Evolutionary conservation across 2,329 filamentous ascomycete genomes (phyloP), one percentile per base, ranked within the genome.

Genomic region (Berkeleyomyces basicola): DNA sequence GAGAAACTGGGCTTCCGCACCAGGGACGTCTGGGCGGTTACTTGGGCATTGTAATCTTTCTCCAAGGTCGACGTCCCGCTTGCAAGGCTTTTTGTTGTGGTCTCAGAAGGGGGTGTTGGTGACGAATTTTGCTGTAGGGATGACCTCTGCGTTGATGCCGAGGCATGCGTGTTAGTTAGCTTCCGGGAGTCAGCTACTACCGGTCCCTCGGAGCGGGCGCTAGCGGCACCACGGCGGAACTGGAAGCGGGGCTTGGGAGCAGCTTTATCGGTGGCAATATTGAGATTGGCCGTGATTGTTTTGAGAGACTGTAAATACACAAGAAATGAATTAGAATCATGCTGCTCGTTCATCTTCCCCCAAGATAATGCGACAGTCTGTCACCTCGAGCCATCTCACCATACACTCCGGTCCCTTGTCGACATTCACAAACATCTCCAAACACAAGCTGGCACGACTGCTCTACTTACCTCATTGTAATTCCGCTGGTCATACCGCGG

Each of bases 401-500:
- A 46, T n/a, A 46, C 5, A 4, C 43, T 7, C 43, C 4, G 2
- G 11, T 1, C 10, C 43, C 4, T n/a, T n/a, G 9, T 44, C 42
- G 42, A 10, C 9, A n/a, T n/a, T 1, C 14, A 10, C 11, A n/a
- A 7, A n/a, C n/a, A n/a, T n/a, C n/a, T n/a, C n/a, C n/a, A n/a
- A n/a, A n/a, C 43, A n/a, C 43, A 2, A 4, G 43, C 16, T 10
- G 33, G 6, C 2, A 31, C 5, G 3, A 16, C 16, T 31, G 10
- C n/a, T 44, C 55, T 36, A 64, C 69, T 62, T 73, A 90, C 88
- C 75, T 91, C 84, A 51, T 85, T 82, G 70, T 96, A 97, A 33
- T 87, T 86, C 68, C 88, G 83, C 72, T 93, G 89, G 69, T 97
- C 93, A 71, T 96, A 95, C 6, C 90, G 84, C 2, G 93, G 90